phyloP scores from a whole-genome alignment of 352 stramenopile genomes.

The Peronospora belbahrii region DNA sequence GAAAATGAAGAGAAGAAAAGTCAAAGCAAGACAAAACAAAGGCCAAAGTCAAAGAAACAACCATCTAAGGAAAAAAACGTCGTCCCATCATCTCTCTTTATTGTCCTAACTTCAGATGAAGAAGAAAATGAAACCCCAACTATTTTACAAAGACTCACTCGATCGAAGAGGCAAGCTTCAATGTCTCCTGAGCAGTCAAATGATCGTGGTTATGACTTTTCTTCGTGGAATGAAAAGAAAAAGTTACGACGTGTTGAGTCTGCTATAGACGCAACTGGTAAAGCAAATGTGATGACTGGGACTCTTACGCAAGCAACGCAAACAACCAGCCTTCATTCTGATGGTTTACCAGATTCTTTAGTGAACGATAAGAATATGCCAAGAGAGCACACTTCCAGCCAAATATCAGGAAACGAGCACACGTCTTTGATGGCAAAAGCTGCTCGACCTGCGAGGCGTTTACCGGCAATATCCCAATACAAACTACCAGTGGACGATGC shows the following conservation, averaged over 20 bases:
- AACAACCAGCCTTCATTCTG: neutral
- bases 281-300: neutral
- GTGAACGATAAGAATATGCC: neutral
- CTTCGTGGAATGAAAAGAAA: neutral
- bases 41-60: neutral
- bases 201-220: neutral
- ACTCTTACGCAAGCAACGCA: slow-evolving; percentile 9
- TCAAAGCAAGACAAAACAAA: neutral
- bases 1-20: neutral
- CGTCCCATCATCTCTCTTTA: neutral
- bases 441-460: neutral
- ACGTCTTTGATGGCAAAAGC: neutral
- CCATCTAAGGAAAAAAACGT: neutral
- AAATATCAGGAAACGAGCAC: neutral
- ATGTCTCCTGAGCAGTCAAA: neutral
- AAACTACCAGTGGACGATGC: no score
- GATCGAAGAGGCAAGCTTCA: neutral
- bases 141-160: neutral
- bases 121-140: slow-evolving; percentile 5
- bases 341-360: neutral
- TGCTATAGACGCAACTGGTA: neutral
- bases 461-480: no score
- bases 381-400: neutral
- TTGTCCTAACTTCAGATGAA: neutral
- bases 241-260: neutral